Percentiles rank a stretch among this genome's conserved stretches.
These are phyloP conservation scores for Hemileia vastatrix DNA, from an alignment of 1,284 basidiomycete genomes.

Conservation along the genomic window DNA sequence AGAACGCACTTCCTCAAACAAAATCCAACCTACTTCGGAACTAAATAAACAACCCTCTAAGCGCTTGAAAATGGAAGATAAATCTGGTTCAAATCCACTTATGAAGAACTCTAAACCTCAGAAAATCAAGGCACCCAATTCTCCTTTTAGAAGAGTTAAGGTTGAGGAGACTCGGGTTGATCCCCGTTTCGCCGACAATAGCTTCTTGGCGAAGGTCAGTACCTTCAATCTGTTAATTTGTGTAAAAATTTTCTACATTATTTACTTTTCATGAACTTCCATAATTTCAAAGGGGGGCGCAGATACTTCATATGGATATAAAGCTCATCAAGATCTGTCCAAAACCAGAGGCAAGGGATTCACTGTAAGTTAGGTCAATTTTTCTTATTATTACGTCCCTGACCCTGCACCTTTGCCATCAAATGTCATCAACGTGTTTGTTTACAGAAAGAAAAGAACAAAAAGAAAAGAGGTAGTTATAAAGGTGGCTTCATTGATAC, in stretches of 20 bases:
- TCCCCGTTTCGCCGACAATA: conserved; percentile 17
- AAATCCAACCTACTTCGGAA: too few species aligned
- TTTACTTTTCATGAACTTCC: background rate
- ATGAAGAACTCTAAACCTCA: too few species aligned
- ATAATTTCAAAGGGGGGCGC: conserved; percentile 5
- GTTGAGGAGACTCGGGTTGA: conserved; percentile 20
- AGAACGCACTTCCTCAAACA: too few species aligned
- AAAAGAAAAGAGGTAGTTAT: conserved; percentile 24
- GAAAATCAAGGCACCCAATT: too few species aligned
- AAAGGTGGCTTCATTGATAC: conserved; percentile 21
- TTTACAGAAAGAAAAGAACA: conserved; percentile 23
- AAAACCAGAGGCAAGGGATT: conserved; percentile 24
- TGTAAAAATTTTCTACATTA: background rate
- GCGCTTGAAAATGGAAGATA: too few species aligned
- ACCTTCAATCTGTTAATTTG: background rate
- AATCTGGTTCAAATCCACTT: too few species aligned
- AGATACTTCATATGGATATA: conserved; percentile 18
- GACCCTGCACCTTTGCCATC: background rate
- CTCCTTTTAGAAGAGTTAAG: conserved; percentile 18
- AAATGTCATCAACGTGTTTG: background rate
- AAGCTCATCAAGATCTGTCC: conserved; percentile 21
- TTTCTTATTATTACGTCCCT: background rate
- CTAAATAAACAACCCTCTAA: too few species aligned
- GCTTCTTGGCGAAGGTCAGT: conserved; percentile 22
- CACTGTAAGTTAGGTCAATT: conserved; percentile 19